Evolutionary conservation across 805 yeast genomes (phyloP).

Genomic region (Hanseniaspora nectarophila): DNA sequence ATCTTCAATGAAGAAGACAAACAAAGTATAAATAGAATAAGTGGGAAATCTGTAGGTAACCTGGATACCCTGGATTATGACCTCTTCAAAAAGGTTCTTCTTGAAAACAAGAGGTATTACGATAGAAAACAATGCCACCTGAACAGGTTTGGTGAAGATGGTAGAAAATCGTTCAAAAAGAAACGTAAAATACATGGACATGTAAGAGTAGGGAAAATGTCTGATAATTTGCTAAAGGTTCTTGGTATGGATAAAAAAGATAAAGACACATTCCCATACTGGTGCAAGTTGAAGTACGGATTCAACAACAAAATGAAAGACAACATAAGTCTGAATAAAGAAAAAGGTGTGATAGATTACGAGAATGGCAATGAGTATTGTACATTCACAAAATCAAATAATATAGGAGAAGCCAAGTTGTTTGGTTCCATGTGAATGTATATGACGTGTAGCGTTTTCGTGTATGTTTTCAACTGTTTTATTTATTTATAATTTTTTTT

Average conservation of each 20-base stretch:
- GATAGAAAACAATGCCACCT: neutral
- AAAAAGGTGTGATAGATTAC: conserved; percentile 5
- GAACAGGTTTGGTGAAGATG: neutral
- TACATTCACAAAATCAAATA: neutral
- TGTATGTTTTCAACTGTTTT: no score
- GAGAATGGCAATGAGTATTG: neutral
- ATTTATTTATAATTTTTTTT: no score
- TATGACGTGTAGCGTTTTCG: no score
- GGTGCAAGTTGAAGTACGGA: conserved; percentile 10
- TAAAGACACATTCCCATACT: conserved; percentile 2
- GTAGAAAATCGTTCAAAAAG: neutral
- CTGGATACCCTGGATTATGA: neutral
- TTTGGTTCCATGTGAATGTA: neutral
- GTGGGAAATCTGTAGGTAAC: neutral
- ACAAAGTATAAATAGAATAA: neutral
- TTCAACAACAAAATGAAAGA: conserved; percentile 3
- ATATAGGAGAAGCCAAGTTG: neutral
- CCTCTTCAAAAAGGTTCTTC: neutral
- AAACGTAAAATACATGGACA: neutral
- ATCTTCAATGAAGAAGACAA: neutral
- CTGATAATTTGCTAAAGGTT: neutral
- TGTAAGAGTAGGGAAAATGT: conserved; percentile 1
- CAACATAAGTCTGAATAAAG: neutral
- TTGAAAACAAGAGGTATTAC: neutral
- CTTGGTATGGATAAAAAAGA: neutral